Evolutionary conservation across 2,329 filamentous ascomycete genomes (phyloP).

Genomic region (Stemphylium beticola): DNA sequence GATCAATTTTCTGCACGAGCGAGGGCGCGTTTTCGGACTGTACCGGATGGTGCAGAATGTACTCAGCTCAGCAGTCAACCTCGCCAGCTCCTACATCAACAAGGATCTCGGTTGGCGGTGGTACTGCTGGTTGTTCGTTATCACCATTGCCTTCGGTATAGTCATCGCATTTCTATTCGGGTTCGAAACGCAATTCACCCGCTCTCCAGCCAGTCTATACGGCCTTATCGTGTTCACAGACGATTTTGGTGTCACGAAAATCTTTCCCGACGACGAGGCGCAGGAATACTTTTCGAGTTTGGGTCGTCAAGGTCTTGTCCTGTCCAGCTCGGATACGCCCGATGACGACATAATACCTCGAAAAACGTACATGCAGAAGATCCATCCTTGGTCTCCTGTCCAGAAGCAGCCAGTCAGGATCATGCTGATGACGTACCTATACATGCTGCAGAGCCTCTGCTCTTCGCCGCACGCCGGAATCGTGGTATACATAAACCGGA

Average conservation of each 20-base stretch:
- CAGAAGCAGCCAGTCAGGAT: background rate
- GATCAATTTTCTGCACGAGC: constrained; percentile 5
- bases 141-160: background rate
- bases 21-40: background rate
- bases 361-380: background rate
- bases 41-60: constrained; percentile 2
- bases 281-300: background rate
- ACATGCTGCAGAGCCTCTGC: constrained; percentile 1
- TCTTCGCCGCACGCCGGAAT: background rate
- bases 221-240: background rate
- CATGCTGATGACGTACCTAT: background rate
- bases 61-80: background rate
- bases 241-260: background rate
- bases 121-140: constrained; percentile 3
- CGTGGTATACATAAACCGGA: constrained; percentile 6
- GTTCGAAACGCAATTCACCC: background rate
- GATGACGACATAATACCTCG: background rate
- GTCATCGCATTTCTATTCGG: background rate
- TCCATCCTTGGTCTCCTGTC: background rate
- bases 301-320: background rate
- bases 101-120: constrained; percentile 1
- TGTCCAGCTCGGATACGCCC: background rate
- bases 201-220: background rate
- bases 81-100: background rate
- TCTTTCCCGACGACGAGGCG: background rate